Conservation (phyloP, 768 basidiomycete species). For the Cystofilobasidium capitatum region DNA sequence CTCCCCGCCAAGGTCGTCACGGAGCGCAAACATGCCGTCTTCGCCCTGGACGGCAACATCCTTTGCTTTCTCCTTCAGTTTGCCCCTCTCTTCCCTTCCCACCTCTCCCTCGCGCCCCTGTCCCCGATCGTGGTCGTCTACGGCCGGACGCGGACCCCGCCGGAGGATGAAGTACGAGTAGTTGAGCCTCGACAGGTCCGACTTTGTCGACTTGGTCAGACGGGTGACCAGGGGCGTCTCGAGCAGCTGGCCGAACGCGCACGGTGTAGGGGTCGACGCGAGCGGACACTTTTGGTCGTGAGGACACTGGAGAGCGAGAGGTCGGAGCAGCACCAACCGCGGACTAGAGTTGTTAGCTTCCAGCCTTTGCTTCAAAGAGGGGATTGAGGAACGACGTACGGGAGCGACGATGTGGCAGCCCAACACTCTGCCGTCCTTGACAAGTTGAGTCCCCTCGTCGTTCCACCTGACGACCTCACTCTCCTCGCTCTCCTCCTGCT, state of each 20-base stretch:
- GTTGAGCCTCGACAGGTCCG: conserved; percentile 74
- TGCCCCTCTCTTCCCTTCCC: conserved; percentile 32
- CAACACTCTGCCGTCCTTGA: conserved; percentile 2
- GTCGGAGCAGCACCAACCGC: background rate
- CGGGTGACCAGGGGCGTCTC: conserved; percentile 79
- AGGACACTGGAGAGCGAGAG: conserved; percentile 12
- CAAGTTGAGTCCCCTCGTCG: background rate
- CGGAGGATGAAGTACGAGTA: conserved; percentile 87
- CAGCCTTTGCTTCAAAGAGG: no score
- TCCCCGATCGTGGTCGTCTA: conserved; percentile 16
- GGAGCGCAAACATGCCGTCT: conserved; percentile 11
- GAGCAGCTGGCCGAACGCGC: conserved; percentile 38
- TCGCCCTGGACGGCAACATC: conserved; percentile 30
- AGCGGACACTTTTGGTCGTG: conserved; percentile 25
- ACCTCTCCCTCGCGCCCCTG: conserved; percentile 32
- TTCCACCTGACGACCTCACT: background rate
- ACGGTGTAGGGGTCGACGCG: conserved; percentile 13
- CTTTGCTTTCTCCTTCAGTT: conserved; percentile 28
- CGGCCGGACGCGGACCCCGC: conserved; percentile 58
- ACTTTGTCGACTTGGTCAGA: conserved; percentile 71
- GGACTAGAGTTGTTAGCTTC: no score
- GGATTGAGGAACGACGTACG: conserved; percentile 10
- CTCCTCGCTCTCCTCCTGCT: background rate
- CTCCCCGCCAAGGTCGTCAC: conserved; percentile 6
- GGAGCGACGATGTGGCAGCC: conserved; percentile 21